These are phyloP conservation scores for Helianthus tuberosus DNA, from an alignment of 129 eudicot species.

Conservation along the genomic window DNA sequence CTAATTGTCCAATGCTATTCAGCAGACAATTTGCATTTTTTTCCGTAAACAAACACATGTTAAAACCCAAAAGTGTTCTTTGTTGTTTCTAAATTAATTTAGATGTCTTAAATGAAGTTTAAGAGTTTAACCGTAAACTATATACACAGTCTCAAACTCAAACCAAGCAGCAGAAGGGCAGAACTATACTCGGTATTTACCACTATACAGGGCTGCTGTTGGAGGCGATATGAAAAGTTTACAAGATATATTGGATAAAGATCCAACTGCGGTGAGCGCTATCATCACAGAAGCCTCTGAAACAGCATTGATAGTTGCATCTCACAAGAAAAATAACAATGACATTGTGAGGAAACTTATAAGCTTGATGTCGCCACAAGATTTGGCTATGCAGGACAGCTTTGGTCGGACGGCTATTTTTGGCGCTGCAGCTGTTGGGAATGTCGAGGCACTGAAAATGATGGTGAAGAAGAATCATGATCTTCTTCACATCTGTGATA, in stretches of 20 bases:
- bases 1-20: no score
- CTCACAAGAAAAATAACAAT: neutral
- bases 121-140: no score
- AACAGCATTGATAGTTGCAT: slow-evolving; percentile 27
- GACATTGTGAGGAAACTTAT: slow-evolving; percentile 14
- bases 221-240: slow-evolving; percentile 11
- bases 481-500: slow-evolving; percentile 15
- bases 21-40: no score
- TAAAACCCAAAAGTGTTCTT: no score
- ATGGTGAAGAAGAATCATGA: slow-evolving; percentile 18
- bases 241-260: neutral
- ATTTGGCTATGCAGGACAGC: slow-evolving; percentile 21
- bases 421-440: slow-evolving; percentile 10
- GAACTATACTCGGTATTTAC: neutral
- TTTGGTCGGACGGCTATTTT: slow-evolving; percentile 24
- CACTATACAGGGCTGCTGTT: slow-evolving; percentile 14
- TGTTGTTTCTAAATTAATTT: no score
- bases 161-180: no score
- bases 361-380: slow-evolving; percentile 4
- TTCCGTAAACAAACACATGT: no score
- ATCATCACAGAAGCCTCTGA: slow-evolving; percentile 24
- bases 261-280: slow-evolving; percentile 18
- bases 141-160: no score
- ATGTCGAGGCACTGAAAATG: slow-evolving; percentile 7
- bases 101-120: no score